Evolutionary conservation across 495 filamentous ascomycete species (phyloP).

Genomic region (Endocarpon pusillum): DNA sequence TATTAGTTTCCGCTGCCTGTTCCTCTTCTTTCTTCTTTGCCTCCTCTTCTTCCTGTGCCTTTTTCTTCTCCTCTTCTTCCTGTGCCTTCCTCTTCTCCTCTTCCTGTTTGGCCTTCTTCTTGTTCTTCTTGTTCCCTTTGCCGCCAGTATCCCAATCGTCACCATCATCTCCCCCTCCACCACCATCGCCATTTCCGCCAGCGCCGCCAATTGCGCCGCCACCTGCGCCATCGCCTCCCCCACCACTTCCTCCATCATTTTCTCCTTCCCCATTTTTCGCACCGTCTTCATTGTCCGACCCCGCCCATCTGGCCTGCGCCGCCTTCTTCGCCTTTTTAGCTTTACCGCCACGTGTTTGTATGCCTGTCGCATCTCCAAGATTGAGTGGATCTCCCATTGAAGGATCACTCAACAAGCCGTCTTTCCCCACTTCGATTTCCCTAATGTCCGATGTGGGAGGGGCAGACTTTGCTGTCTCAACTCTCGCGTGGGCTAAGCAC

Average conservation of each 20-base stretch:
- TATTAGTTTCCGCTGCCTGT: constrained; percentile 15
- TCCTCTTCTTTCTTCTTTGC: constrained; percentile 4
- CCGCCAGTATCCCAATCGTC: constrained; percentile 24
- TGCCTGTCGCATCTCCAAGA: background rate
- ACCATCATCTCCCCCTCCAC: constrained; percentile 18
- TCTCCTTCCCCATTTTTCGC: constrained; percentile 13
- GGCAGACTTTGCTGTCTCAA: background rate
- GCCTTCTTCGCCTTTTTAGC: constrained; percentile 23
- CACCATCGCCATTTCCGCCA: constrained; percentile 14
- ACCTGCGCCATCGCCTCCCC: constrained; percentile 21
- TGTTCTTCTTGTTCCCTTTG: constrained; percentile 26
- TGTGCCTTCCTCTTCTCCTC: constrained; percentile 20
- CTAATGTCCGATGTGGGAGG: background rate
- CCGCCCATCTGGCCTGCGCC: constrained; percentile 12
- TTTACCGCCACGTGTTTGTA: constrained; percentile 3
- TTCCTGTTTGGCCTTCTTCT: constrained; percentile 21
- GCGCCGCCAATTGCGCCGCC: constrained; percentile 13
- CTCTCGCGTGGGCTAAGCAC: background rate
- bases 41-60: constrained; percentile 16
- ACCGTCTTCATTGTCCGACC: constrained; percentile 15
- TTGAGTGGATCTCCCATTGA: background rate
- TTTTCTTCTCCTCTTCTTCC: constrained; percentile 15
- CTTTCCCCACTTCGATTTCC: background rate
- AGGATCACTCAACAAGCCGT: background rate
- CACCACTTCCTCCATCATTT: constrained; percentile 21